Percentiles rank a stretch among this genome's conserved stretches.
Conservation (phyloP, 306 rosid species). For the Crataegus laevigata region DNA sequence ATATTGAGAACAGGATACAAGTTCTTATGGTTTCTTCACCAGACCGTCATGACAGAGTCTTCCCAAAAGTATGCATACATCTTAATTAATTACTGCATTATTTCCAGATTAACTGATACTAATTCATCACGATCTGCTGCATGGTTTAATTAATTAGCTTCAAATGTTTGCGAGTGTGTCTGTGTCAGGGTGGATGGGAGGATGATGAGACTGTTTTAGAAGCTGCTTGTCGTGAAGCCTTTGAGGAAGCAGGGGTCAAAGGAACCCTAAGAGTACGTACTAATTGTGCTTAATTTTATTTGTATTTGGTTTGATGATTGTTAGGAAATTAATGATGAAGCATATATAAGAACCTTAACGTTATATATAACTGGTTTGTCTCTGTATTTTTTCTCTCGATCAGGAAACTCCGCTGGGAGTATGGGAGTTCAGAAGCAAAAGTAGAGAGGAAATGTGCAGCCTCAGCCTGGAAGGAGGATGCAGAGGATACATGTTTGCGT, state of each 20-base stretch:
- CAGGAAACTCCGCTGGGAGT: constrained; percentile 71
- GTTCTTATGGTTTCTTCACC: constrained; percentile 93
- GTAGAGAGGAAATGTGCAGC: constrained; percentile 46
- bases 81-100: background rate
- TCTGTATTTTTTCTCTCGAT: background rate
- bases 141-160: background rate
- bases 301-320: too few relatives aligned
- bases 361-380: too few relatives aligned
- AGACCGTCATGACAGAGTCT: constrained; percentile 69
- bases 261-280: constrained; percentile 63
- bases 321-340: too few relatives aligned
- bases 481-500: constrained; percentile 81
- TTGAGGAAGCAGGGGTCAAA: constrained; percentile 87
- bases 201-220: constrained; percentile 68
- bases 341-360: too few relatives aligned
- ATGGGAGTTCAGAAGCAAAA: constrained; percentile 91
- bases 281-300: too few relatives aligned
- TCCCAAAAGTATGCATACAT: constrained; percentile 56
- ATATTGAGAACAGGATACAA: constrained; percentile 37
- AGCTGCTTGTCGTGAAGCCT: constrained; percentile 86
- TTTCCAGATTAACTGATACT: too few relatives aligned
- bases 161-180: background rate
- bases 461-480: constrained; percentile 61
- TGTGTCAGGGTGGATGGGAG: constrained; percentile 89
- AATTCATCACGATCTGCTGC: background rate